Conservation (phyloP, 1,284 basidiomycete species). For the Apiotrichum siamense region DNA sequence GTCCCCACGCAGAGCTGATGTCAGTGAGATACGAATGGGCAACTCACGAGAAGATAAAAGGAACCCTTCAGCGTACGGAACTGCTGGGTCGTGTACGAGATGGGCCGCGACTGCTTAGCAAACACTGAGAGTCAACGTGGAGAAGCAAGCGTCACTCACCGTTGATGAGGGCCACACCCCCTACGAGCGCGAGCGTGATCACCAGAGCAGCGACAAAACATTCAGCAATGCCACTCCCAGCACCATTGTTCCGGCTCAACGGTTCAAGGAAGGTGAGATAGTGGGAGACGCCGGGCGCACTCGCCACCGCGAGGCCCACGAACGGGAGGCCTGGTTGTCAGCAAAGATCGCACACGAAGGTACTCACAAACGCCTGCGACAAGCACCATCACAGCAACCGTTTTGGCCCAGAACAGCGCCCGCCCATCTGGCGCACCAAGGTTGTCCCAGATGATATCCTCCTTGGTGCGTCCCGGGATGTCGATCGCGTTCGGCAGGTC, state of each 20-base stretch:
- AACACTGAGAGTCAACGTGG: conserved; percentile 13
- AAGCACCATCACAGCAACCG: conserved; percentile 52
- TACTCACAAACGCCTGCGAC: conserved; percentile 60
- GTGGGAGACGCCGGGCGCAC: conserved; percentile 62
- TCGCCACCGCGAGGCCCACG: conserved; percentile 59
- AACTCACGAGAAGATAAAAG: conserved; percentile 56
- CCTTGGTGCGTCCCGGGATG: conserved; percentile 69
- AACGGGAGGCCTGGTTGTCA: conserved; percentile 58
- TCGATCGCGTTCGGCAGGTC: conserved; percentile 60
- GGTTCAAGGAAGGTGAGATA: conserved; percentile 60
- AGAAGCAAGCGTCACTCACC: conserved; percentile 50
- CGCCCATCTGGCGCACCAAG: conserved; percentile 57
- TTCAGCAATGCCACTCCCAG: conserved; percentile 60
- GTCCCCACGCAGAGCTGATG: conserved; percentile 50
- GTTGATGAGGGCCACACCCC: conserved; percentile 55
- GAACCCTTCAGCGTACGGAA: conserved; percentile 60
- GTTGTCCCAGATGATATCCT: conserved; percentile 72
- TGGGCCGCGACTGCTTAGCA: conserved; percentile 52
- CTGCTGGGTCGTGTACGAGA: conserved; percentile 59
- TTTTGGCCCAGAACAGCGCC: conserved; percentile 56
- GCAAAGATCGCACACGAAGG: conserved; percentile 4
- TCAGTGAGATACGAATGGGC: neutral
- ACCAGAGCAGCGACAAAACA: conserved; percentile 61
- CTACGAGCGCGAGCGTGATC: conserved; percentile 55
- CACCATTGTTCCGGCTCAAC: conserved; percentile 51